phyloP scores from a whole-genome alignment of 345 rosid species.

The Citrus mangshanensis region DNA sequence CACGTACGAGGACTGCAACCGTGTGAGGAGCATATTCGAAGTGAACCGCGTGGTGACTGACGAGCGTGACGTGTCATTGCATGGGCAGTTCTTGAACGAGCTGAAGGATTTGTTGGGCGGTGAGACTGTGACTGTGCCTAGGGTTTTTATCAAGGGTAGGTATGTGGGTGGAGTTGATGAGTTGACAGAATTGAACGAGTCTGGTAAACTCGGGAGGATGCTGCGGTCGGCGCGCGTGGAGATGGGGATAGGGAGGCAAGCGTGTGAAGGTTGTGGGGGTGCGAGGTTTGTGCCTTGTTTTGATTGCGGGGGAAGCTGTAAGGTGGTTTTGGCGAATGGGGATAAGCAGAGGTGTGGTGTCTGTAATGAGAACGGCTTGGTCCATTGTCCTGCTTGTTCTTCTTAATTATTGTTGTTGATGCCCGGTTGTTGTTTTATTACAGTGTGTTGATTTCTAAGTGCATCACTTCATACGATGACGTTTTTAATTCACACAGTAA shows the following conservation, averaged over 20 bases:
- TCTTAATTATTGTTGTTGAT: not conserved
- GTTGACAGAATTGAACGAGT: constrained; percentile 63
- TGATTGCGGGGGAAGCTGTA: constrained; percentile 87
- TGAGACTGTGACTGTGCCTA: constrained; percentile 49
- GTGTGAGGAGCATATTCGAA: constrained; percentile 51
- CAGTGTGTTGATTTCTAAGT: not conserved
- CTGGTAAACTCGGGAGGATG: constrained; percentile 63
- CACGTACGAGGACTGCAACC: constrained; percentile 70
- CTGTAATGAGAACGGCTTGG: constrained; percentile 89
- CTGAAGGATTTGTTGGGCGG: constrained; percentile 52
- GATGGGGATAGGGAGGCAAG: constrained; percentile 61
- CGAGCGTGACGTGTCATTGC: constrained; percentile 87
- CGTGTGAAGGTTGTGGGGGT: constrained; percentile 90
- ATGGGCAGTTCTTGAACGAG: constrained; percentile 67
- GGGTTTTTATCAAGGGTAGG: constrained; percentile 83
- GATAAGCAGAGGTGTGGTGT: constrained; percentile 56
- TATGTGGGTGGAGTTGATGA: constrained; percentile 79
- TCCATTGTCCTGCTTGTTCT: constrained; percentile 69
- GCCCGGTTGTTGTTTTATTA: not conserved
- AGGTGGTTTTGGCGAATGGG: constrained; percentile 45
- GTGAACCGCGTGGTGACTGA: constrained; percentile 59
- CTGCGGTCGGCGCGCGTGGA: constrained; percentile 62
- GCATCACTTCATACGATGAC: not conserved
- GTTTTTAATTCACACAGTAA: not conserved
- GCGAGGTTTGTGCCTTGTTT: constrained; percentile 83